These are phyloP conservation scores for Suillus lakei DNA, from an alignment of 768 basidiomycete species.

Conservation along the genomic window DNA sequence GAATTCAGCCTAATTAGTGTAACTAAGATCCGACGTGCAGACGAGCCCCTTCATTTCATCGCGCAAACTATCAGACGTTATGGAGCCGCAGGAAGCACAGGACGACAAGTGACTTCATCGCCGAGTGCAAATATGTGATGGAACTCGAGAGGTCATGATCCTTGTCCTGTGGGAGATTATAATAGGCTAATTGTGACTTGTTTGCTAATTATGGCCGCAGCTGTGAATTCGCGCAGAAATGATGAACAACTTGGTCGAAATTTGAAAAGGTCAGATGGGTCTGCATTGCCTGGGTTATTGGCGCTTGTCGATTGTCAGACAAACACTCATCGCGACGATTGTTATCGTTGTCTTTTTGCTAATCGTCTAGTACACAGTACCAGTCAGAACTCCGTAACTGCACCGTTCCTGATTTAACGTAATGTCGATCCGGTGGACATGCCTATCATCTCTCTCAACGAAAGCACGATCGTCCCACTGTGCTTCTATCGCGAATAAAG, in stretches of 20 bases:
- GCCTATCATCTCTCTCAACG: constrained; percentile 22
- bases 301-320: background rate
- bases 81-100: background rate
- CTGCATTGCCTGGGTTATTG: background rate
- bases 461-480: constrained; percentile 49
- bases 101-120: background rate
- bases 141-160: background rate
- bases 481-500: constrained; percentile 32
- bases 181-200: background rate
- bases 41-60: background rate
- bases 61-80: background rate
- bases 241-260: background rate
- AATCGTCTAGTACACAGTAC: background rate
- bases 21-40: background rate
- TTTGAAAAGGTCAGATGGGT: too few relatives aligned
- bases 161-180: background rate
- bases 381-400: background rate
- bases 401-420: background rate
- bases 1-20: too few relatives aligned
- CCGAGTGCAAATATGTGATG: background rate
- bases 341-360: background rate
- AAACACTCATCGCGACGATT: too few relatives aligned
- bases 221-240: background rate
- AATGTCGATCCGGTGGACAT: constrained; percentile 36
- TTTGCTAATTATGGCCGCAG: background rate